Conservation (phyloP, 116 monocot genomes). For the Zostera marina region DNA sequence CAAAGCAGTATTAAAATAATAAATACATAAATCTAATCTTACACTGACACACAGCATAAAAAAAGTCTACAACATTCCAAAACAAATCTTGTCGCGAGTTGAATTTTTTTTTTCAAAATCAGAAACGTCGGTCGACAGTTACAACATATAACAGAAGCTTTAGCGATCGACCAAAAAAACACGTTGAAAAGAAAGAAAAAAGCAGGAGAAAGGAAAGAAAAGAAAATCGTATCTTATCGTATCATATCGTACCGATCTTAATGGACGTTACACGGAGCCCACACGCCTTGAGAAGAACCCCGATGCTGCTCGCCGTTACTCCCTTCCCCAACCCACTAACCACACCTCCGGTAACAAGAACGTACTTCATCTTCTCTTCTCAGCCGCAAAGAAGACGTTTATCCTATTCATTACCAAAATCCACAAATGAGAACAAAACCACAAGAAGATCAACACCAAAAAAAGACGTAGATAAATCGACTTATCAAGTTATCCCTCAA, state of each 20-base stretch:
- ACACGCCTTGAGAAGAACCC: conserved; percentile 70
- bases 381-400: background rate
- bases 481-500: too few species aligned
- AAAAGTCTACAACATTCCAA: background rate
- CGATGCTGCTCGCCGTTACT: conserved; percentile 91
- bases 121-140: background rate
- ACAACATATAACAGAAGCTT: background rate
- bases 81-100: background rate
- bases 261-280: conserved; percentile 78
- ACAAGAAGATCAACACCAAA: background rate
- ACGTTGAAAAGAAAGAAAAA: background rate
- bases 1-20: too few species aligned
- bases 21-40: background rate
- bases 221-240: background rate
- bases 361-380: conserved; percentile 62
- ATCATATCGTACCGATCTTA: conserved; percentile 52
- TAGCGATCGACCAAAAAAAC: background rate
- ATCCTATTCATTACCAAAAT: background rate
- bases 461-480: too few species aligned
- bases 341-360: conserved; percentile 85
- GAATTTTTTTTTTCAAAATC: background rate
- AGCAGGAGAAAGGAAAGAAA: background rate
- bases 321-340: conserved; percentile 93
- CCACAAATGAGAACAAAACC: background rate
- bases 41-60: background rate